These are phyloP conservation scores for Mrakia gelida DNA, from an alignment of 768 basidiomycete genomes.

Conservation along the genomic window DNA sequence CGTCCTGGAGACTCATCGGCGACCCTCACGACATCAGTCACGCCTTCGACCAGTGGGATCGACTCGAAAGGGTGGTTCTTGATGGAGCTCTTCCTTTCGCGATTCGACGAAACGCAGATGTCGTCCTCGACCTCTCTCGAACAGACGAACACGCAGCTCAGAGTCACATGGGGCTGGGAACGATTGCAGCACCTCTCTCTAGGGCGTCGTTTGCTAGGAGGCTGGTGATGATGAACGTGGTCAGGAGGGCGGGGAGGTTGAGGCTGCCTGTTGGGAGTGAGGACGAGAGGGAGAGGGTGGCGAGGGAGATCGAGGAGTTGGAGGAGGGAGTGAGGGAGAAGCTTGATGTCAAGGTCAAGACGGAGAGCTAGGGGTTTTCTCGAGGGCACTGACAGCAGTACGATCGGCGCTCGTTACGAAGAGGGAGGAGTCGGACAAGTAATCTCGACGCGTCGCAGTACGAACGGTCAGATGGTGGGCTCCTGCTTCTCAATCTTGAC, in stretches of 20 bases:
- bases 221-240: not conserved
- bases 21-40: not conserved
- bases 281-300: not conserved
- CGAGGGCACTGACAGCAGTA: too few relatives aligned
- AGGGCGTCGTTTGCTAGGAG: not conserved
- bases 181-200: too few relatives aligned
- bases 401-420: too few relatives aligned
- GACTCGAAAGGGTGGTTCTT: not conserved
- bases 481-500: too few relatives aligned
- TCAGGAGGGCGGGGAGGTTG: not conserved
- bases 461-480: too few relatives aligned
- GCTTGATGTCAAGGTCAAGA: not conserved
- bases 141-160: not conserved
- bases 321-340: not conserved
- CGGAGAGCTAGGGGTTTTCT: too few relatives aligned
- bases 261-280: not conserved
- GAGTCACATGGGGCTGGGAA: not conserved
- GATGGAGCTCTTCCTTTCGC: not conserved
- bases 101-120: not conserved
- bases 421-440: too few relatives aligned
- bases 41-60: not conserved
- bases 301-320: not conserved
- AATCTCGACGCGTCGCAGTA: too few relatives aligned
- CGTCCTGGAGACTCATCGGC: not conserved
- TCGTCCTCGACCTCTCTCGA: not conserved